Base-by-base conservation (phyloP, 495 filamentous ascomycete species). In the Aspergillus bertholletiae region DNA sequence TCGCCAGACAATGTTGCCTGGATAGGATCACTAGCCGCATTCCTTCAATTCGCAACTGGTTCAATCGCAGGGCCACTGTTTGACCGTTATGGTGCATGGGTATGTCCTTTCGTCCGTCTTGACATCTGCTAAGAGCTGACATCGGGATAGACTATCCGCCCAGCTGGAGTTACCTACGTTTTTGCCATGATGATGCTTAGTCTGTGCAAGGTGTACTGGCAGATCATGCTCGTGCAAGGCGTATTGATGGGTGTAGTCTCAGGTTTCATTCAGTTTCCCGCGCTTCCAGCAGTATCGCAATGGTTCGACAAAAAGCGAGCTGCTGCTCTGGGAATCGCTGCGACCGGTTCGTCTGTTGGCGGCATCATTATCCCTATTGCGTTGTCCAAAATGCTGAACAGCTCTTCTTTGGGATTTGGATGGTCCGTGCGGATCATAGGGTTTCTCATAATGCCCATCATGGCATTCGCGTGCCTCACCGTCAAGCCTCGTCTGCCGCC, bases 341-440 rank as follows among this genome's bases (percentile, higher is more conserved):
- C 67, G 2, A 58, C 61, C n/a, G 75, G 77, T 9, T 70, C 71
- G 4, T 66, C 65, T 8, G 24, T 72, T 8, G 70, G 64, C 3
- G 69, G 73, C 20, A 47, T 71, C 7, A 64, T 69, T n/a, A 59
- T 63, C 49, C 66, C 68, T 6, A 55, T 73, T 18, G 60, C 57
- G 17, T 20, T 66, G 35, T 55, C 45, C 23, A 30, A 48, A 11
- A 57, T 74, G 41, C 48, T 67, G 20, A 24, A 61, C 12, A 35
- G 47, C 21, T 4, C 26, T 5, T 28, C 26, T 8, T 51, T 56
- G 26, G 46, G 54, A 0, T 89, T 89, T 64, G 66, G 72, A 2
- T 86, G 84, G 85, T 82, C 85, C 1, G 75, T 88, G n/a, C 73
- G 87, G 40, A 69, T 77, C 6, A 67, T 87, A 47, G 88, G 78